phyloP scores from a whole-genome alignment of 2,329 filamentous ascomycete genomes.

The Penicillium sp. region DNA sequence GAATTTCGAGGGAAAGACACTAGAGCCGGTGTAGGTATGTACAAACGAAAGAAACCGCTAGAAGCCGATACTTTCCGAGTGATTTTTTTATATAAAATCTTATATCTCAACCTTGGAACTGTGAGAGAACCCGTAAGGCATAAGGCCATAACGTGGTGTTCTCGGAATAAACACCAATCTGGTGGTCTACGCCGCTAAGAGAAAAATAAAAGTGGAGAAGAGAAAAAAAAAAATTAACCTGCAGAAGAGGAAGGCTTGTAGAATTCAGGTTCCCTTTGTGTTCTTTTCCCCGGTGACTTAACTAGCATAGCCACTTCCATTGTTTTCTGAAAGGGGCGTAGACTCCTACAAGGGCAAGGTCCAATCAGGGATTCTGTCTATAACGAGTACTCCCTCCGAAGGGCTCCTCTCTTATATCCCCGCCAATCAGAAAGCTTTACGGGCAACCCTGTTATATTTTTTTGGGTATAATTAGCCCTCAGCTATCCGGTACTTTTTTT shows the following conservation, averaged over 20 bases:
- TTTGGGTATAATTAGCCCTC: slow-evolving; percentile 2
- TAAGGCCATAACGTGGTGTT: not conserved
- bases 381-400: slow-evolving; percentile 6
- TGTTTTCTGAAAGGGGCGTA: not conserved
- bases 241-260: not conserved
- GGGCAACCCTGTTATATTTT: not conserved
- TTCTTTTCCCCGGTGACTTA: not conserved
- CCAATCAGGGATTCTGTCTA: slow-evolving; percentile 5
- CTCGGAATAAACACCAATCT: slow-evolving; percentile 19
- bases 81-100: not conserved
- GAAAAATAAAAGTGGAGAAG: slow-evolving; percentile 6
- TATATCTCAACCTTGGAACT: slow-evolving; percentile 2
- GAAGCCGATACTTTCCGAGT: slow-evolving; percentile 13
- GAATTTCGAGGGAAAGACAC: not conserved
- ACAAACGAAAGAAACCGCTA: slow-evolving; percentile 10
- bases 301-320: not conserved
- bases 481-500: not conserved
- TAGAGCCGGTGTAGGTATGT: not conserved
- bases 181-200: slow-evolving; percentile 21
- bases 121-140: not conserved
- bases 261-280: not conserved
- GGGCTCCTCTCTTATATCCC: slow-evolving; percentile 1
- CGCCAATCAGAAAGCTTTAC: slow-evolving; percentile 5
- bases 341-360: slow-evolving; percentile 1
- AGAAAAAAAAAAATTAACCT: not conserved